Percentiles rank a stretch among this genome's conserved stretches.
Evolutionary conservation across 225 moss, liverwort and hornwort genomes (phyloP).

Genomic region (Polytrichum formosum): DNA sequence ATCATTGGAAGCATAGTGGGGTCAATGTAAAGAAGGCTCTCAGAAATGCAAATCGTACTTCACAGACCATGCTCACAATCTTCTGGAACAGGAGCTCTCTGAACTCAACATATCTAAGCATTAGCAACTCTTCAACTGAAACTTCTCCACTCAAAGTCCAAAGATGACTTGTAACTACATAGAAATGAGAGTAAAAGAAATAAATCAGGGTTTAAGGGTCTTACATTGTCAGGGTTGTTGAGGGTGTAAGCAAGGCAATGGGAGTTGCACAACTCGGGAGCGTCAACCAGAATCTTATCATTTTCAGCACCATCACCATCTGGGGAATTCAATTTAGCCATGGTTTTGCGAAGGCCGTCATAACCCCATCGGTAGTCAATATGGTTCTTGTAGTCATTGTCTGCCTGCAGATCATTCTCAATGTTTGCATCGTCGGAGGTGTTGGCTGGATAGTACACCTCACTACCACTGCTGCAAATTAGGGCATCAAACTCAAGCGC

Average conservation of each 20-base stretch:
- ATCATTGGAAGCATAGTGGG: too few species aligned
- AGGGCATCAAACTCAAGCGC: slow-evolving; percentile 80
- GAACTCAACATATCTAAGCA: too few species aligned
- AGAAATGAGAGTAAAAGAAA: background rate
- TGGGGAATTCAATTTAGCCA: slow-evolving; percentile 57
- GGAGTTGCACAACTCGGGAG: slow-evolving; percentile 50
- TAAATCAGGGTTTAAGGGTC: background rate
- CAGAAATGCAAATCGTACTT: background rate
- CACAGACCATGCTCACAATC: background rate
- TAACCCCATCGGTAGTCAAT: slow-evolving; percentile 90
- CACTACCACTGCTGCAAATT: slow-evolving; percentile 85
- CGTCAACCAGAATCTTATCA: slow-evolving; percentile 54
- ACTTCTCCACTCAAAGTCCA: too few species aligned
- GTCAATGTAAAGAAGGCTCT: slow-evolving; percentile 5
- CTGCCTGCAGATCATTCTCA: slow-evolving; percentile 46
- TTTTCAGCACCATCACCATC: slow-evolving; percentile 36
- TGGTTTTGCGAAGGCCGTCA: slow-evolving; percentile 82
- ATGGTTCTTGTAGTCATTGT: slow-evolving; percentile 76
- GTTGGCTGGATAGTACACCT: slow-evolving; percentile 75
- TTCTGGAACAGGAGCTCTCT: too few species aligned
- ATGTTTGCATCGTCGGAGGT: slow-evolving; percentile 30
- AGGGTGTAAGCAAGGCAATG: slow-evolving; percentile 56
- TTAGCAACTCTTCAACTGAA: too few species aligned
- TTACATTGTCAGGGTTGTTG: slow-evolving; percentile 43
- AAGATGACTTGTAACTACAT: too few species aligned